Conservation (phyloP, 1,139 yeast species). For the Geotrichum bryndzae region DNA sequence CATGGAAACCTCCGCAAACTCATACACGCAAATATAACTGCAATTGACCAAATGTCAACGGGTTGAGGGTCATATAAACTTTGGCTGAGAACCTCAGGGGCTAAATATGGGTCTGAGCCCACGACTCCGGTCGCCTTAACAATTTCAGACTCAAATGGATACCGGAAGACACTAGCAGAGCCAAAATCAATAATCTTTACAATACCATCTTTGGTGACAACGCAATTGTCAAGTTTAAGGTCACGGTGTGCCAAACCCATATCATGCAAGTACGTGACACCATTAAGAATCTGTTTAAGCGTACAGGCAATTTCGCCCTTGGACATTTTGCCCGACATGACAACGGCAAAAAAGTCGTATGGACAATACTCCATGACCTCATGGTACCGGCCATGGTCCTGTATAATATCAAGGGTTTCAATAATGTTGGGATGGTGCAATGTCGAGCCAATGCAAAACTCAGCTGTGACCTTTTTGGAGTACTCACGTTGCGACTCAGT, state of each 20-base stretch:
- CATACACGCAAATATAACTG: conserved; percentile 94
- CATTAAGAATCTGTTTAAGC: conserved; percentile 76
- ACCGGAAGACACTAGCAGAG: conserved; percentile 86
- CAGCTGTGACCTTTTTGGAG: conserved; percentile 94
- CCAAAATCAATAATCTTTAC: conserved; percentile 93
- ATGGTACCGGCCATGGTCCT: conserved; percentile 77
- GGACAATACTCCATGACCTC: conserved; percentile 98
- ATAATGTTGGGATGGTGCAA: conserved; percentile 89
- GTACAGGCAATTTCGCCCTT: conserved; percentile 82
- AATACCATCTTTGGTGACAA: conserved; percentile 75
- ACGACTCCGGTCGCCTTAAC: conserved; percentile 88
- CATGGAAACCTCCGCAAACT: conserved; percentile 90
- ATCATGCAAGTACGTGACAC: conserved; percentile 73
- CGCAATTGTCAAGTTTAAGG: conserved; percentile 90
- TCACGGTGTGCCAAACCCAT: conserved; percentile 95
- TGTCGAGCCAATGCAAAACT: conserved; percentile 93
- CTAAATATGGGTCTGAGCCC: conserved; percentile 95
- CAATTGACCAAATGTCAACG: conserved; percentile 93
- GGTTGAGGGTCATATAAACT: conserved; percentile 84
- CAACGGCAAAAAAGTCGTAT: conserved; percentile 90
- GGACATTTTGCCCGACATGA: conserved; percentile 91
- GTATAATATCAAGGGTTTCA: conserved; percentile 85
- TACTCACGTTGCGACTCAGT: conserved; percentile 87
- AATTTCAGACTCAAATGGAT: conserved; percentile 75
- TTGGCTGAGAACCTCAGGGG: conserved; percentile 81